Evolutionary conservation across 495 filamentous ascomycete genomes (phyloP), one percentile per base, ranked within the genome.

Genomic region (Hypomontagnella monticulosa): DNA sequence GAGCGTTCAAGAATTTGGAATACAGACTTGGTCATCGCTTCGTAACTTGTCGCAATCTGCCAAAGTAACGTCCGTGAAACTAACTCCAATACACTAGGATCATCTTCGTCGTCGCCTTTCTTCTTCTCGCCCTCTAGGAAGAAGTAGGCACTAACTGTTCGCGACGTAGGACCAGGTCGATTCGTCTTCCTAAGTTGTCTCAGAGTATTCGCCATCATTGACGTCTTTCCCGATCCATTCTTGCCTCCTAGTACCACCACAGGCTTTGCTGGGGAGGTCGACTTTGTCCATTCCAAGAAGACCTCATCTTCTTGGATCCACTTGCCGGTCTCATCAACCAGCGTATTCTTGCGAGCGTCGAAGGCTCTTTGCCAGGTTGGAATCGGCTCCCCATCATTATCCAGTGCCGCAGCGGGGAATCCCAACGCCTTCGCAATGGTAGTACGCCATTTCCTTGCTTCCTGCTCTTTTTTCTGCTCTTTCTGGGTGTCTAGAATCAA

Each of bases 121-220:
- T 70, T 76, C 41, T 73, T 73, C 19, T 78, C 76, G n/a, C 71
- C 73, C 18, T 79, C 76, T 27, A 76, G 63, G 41, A 79, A 79
- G 56, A 76, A 79, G 50, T 77, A 79, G 7, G 68, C 75, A 0
- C 71, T 63, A 19, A 77, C 66, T 0, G 61, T 67, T 3, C 76
- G 63, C 33, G 72, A 70, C 1, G 69, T 71, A 4, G 75, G 75
- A 3, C 62, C 69, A 4, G 71, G 70, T n/a, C 63, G 57, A 4
- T 55, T 73, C 18, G 69, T 65, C 16, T 70, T 73, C 44, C 72
- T 71, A 0, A 79, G 62, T 12, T 63, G 61, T 42, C 67, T 70
- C 36, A 79, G 63, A n/a, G 76, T 73, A 1, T 76, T 77, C 20
- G 76, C 75, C 53, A 75, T 58, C 57, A 76, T 56, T 11, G 73